Evolutionary conservation across 1,284 basidiomycete species (phyloP), one percentile per base, ranked within the genome.

Genomic region (Moniliophthora roreri): DNA sequence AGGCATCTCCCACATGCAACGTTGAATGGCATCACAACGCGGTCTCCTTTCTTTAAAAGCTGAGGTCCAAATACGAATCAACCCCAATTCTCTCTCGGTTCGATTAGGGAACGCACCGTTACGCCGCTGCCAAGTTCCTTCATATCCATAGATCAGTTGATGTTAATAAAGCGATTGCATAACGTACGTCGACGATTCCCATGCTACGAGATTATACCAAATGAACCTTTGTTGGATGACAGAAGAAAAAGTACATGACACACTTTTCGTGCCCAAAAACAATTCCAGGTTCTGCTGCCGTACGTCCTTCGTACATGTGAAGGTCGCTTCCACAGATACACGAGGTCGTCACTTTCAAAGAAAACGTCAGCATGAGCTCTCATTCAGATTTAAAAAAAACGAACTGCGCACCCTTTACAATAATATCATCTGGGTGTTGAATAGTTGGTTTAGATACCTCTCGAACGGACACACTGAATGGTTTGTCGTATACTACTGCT

Each of bases 291-390:
- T 79, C 57, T 1, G 78, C 78, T 15, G 69, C 74, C 1, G 79
- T 80, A 54, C 79, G 76, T 10, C 79, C 79, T 65, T 81, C 77
- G 60, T 80, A 80, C 77, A 80, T 80, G 55, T 80, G 77, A 51
- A 80, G 59, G 57, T 81, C 79, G 48, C 77, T 79, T 56, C 77
- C 77, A 53, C 77, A 79, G 53, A 79, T 78, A 50, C 76, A 77
- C 34, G 74, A 70, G 2, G 79, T 80, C 10, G 78, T 80, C 13
- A 80, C 77, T 77, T 56, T n/a, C 38, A 36, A 36, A 37, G 28
- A 7, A 38, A n/a, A 35, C 47, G 47, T 42, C 42, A 38, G 46
- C 38, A 21, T 53, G 44, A 16, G 7, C 28, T 32, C 7, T 44
- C 15, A 44, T 13, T 26, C n/a, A 48, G 20, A 36, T 16, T 38